phyloP scores from a whole-genome alignment of 192 early-diverging fungal species.

The Physocladia obscura region DNA sequence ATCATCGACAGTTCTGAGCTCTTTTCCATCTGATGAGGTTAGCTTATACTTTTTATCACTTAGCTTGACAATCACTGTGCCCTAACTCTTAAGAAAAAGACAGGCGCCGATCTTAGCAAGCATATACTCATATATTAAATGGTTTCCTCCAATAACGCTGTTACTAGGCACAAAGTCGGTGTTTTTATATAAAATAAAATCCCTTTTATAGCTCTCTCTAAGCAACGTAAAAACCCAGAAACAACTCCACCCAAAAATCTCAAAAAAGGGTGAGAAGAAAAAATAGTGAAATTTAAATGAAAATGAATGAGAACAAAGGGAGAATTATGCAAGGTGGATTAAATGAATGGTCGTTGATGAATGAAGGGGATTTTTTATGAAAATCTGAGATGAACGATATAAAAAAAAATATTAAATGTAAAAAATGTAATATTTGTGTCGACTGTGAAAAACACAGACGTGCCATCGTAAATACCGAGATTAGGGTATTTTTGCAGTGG shows the following conservation, averaged over 20 bases:
- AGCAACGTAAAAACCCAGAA: too few relatives aligned
- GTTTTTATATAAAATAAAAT: too few relatives aligned
- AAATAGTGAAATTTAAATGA: too few relatives aligned
- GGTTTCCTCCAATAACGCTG: constrained; percentile 57
- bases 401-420: constrained; percentile 53
- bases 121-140: constrained; percentile 62
- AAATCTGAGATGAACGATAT: constrained; percentile 54
- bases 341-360: too few relatives aligned
- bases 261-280: too few relatives aligned
- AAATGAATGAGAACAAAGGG: too few relatives aligned
- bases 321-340: too few relatives aligned
- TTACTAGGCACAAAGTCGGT: constrained; percentile 39
- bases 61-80: not conserved
- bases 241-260: too few relatives aligned
- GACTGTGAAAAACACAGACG: not conserved
- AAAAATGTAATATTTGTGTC: constrained; percentile 25
- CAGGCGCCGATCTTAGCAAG: constrained; percentile 39
- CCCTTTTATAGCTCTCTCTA: too few relatives aligned
- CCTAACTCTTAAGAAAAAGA: constrained; percentile 49
- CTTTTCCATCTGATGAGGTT: constrained; percentile 35
- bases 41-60: not conserved
- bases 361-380: too few relatives aligned
- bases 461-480: constrained; percentile 26
- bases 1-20: constrained; percentile 51
- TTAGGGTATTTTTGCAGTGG: constrained; percentile 1